Base-by-base conservation (phyloP, 257 asterid species). In the Petunia secreta region DNA sequence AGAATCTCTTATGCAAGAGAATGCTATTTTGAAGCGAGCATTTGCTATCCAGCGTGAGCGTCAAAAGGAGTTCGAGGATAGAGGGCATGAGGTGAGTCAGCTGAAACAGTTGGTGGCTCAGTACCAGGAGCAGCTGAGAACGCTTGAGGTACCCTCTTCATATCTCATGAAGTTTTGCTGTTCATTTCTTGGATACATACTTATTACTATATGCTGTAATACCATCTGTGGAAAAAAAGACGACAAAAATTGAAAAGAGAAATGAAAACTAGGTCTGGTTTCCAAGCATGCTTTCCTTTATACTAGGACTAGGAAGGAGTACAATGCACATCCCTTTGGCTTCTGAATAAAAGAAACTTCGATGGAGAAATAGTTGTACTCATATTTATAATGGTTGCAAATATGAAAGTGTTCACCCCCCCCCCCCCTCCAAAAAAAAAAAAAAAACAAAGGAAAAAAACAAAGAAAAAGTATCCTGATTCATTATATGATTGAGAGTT, bases 81-180 rank as follows among this genome's bases (percentile, higher is more conserved):
- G 80, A 83, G 94, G 89, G 75, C 90, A 85, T 73, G 98, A 92
- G 92, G 80, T 93, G 87, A 91, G 91, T 85, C 94, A 89, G 78
- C 86, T 95, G 84, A 95, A 93, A 87, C 95, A 92, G 91, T 85
- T 90, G 13, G 94, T 90, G 69, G 84, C 93, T 82, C 96, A 91
- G 75, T 93, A 92, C 85, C 97, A 93, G 88, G 99, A 95, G 88
- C 99, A 92, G 85, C 84, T 93, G 62, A 89, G 97, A 80, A 95
- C 92, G 40, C 99, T 95, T 66, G 98, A 93, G 99, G 99, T 95
- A 13, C 73, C 80, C 41, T 16, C 10, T 58, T 43, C 36, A 8
- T 6, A 15, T 63, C 41, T 9, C 40, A 10, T 64, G 73, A 43
- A 15, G 39, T 34, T 16, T 34, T 9, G 73, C 6, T 6, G 1